Percentiles rank a stretch among this genome's conserved stretches.
Conservation (phyloP, 306 rosid genomes). For the Aeschynomene evenia region DNA sequence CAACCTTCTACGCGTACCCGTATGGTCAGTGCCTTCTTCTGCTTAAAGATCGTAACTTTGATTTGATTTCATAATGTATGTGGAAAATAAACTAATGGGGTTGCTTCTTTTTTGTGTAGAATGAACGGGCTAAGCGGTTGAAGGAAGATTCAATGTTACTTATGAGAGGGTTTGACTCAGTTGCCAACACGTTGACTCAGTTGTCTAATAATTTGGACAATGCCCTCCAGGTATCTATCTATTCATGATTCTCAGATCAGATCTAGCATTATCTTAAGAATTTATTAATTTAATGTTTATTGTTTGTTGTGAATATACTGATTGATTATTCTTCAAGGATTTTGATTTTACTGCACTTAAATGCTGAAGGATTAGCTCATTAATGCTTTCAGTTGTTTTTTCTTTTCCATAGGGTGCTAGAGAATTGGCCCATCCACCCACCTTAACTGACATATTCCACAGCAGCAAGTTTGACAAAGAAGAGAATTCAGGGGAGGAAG, state of each 20-base stretch:
- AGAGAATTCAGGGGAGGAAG: conserved; percentile 36
- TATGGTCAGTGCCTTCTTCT: conserved; percentile 30
- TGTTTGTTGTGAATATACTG: background rate
- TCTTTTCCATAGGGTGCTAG: conserved; percentile 63
- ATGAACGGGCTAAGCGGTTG: conserved; percentile 39
- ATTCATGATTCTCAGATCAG: background rate
- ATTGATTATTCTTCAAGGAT: too few species aligned
- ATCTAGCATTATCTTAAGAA: background rate
- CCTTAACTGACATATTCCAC: conserved; percentile 72
- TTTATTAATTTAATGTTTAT: too few species aligned
- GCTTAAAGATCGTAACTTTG: background rate
- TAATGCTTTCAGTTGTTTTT: background rate
- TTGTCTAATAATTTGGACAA: conserved; percentile 74
- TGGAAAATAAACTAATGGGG: conserved; percentile 3
- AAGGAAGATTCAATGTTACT: conserved; percentile 74
- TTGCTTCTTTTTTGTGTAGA: conserved; percentile 27
- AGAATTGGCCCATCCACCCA: conserved; percentile 78
- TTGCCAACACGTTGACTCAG: conserved; percentile 69
- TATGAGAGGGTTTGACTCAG: conserved; percentile 85
- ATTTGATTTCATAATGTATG: background rate
- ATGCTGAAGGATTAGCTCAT: background rate
- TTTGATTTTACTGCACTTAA: background rate
- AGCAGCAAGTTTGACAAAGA: conserved; percentile 45
- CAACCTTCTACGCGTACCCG: conserved; percentile 19
- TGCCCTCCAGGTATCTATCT: conserved; percentile 67